Base-by-base conservation (phyloP, 1,284 basidiomycete genomes). In the Porogramme epimiltina region DNA sequence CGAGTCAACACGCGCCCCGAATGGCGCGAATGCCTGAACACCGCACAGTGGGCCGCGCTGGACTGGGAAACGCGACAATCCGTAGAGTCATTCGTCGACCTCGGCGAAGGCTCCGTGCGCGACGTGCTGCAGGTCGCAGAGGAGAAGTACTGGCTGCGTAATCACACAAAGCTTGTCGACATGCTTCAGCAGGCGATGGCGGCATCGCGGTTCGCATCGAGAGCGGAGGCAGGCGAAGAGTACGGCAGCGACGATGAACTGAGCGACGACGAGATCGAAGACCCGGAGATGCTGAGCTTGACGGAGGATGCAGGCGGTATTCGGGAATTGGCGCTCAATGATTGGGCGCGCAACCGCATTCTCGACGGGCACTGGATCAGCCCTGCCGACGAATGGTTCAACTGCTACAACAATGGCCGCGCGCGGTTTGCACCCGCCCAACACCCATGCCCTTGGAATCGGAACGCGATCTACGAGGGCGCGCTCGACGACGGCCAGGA, bases 281-380 rank as follows among this genome's bases (percentile, higher is more conserved):
- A 84, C 62, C 70, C 78, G 11, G 82, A 85, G 55, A 57, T 83
- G 34, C 69, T 86, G 58, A 77, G 81, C 20, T 65, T 81, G 59
- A 79, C 81, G 4, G 86, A 88, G 56, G 82, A 87, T 36, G 70
- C 75, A 5, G 78, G 72, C 6, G 74, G 81, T 23, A 79, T 87
- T 4, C 74, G 80, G 24, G 84, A 87, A 18, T 70, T 89, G 45
- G 85, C 87, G 0, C 69, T 89, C 44, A 73, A 76, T n/a, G 86
- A 88, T 60, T 89, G 86, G 85, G 85, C 85, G 4, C 76, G 88
- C 24, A 75, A 73, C 18, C 71, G 87, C 41, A 85, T 90, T 43
- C 69, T 90, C 28, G 87, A 89, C 49, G 87, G 88, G 1, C 77
- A 82, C 56, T 90, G 87, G 87, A 70, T 84, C 49, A 84, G 77